Conservation (phyloP, 495 filamentous ascomycete species). For the Elasticomyces elasticus region DNA sequence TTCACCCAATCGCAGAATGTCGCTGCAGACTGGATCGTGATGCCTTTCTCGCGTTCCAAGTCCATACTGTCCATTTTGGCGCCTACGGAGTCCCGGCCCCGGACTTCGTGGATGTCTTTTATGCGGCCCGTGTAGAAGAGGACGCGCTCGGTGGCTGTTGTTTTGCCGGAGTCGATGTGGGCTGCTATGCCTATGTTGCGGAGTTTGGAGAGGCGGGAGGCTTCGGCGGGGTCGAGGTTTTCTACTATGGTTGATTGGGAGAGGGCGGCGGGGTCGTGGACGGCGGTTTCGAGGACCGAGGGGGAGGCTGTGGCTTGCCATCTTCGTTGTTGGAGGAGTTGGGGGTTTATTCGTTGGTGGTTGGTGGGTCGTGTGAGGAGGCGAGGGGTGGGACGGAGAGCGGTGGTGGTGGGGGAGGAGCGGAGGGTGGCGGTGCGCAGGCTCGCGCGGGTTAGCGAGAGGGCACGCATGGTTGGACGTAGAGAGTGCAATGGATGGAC, state of each 20-base stretch:
- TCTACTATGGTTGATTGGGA: conserved; percentile 60
- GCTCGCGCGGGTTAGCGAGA: conserved; percentile 7
- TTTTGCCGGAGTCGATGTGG: conserved; percentile 98
- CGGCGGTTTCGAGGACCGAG: conserved; percentile 47
- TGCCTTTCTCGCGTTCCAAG: conserved; percentile 93
- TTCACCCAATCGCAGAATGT: conserved; percentile 98
- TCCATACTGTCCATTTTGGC: conserved; percentile 99
- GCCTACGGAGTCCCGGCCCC: conserved; percentile 88
- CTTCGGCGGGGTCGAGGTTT: conserved; percentile 66
- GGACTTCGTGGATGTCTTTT: conserved; percentile 93
- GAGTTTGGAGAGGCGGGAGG: conserved; percentile 62
- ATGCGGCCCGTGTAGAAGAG: conserved; percentile 98
- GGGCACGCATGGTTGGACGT: conserved; percentile 6
- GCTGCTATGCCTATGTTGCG: conserved; percentile 99
- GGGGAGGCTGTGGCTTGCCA: conserved; percentile 34
- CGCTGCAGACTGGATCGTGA: conserved; percentile 96
- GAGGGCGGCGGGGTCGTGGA: conserved; percentile 47
- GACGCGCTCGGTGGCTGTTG: conserved; percentile 91
- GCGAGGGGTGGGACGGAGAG: not conserved
- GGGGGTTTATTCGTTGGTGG: conserved; percentile 13
- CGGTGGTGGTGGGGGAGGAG: not conserved
- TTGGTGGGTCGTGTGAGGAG: no score
- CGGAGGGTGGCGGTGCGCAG: conserved; percentile 14
- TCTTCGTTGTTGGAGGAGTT: conserved; percentile 24
- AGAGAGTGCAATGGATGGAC: no score